phyloP scores from a whole-genome alignment of 768 basidiomycete species.

The Mycena crocata region DNA sequence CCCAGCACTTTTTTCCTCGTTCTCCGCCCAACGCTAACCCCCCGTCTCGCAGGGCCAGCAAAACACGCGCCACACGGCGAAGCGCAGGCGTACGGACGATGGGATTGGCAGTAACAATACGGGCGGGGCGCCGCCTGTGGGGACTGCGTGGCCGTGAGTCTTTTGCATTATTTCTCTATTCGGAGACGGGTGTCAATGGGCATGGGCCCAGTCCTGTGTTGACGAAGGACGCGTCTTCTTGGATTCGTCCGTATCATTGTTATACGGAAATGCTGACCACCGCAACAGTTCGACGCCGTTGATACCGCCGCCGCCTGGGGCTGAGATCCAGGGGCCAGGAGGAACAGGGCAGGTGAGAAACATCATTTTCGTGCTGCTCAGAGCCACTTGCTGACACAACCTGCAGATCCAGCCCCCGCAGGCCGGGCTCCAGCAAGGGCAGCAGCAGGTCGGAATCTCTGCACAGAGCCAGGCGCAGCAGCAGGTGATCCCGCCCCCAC shows the following conservation, averaged over 20 bases:
- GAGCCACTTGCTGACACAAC: no score
- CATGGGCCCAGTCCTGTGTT: no score
- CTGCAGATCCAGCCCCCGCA: no score
- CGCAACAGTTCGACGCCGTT: slow-evolving; percentile 28
- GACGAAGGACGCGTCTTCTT: no score
- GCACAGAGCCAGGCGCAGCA: slow-evolving; percentile 29
- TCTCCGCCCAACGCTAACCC: slow-evolving; percentile 30
- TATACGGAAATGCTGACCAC: no score
- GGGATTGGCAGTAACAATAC: slow-evolving; percentile 37
- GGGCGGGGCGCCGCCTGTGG: slow-evolving; percentile 36
- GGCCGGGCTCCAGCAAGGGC: no score
- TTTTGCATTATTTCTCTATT: no score
- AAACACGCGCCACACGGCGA: slow-evolving; percentile 42
- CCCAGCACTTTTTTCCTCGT: no score
- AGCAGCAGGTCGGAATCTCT: neutral
- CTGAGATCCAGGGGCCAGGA: slow-evolving; percentile 31
- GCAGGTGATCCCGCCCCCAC: slow-evolving; percentile 34
- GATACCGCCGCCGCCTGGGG: slow-evolving; percentile 37
- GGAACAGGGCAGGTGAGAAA: no score
- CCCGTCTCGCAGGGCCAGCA: slow-evolving; percentile 11
- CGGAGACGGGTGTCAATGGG: no score
- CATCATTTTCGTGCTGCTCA: no score
- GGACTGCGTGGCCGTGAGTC: slow-evolving; percentile 31
- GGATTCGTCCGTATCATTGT: no score
- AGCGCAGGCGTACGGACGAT: slow-evolving; percentile 52